Evolutionary conservation across 352 stramenopile species (phyloP).

Genomic region (Pythium pyrilobum): DNA sequence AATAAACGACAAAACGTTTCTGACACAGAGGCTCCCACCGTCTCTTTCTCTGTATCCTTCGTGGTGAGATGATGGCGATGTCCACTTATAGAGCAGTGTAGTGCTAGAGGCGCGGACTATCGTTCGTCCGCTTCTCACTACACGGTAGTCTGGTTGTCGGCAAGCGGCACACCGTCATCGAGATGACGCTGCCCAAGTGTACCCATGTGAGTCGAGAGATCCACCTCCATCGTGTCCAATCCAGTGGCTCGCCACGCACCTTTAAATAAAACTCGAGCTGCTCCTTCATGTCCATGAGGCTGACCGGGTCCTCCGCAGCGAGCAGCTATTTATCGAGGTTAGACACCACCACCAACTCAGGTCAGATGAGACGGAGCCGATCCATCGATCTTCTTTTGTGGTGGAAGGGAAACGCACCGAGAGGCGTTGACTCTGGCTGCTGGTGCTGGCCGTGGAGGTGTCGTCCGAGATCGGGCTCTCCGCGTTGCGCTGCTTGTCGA

Average conservation of each 20-base stretch:
- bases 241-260: conserved; percentile 39
- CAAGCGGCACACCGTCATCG: conserved; percentile 8
- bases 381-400: no score
- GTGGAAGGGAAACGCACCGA: conserved; percentile 37
- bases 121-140: no score
- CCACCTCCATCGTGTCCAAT: no score
- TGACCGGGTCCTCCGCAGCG: conserved; percentile 45
- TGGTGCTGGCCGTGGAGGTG: conserved; percentile 52
- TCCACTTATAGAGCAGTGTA: no score
- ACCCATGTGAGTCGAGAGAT: no score
- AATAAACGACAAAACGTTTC: not conserved
- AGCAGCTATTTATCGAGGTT: no score
- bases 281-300: conserved; percentile 66
- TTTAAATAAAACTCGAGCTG: conserved; percentile 87
- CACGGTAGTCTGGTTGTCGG: conserved; percentile 16
- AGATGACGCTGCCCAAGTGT: conserved; percentile 21
- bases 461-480: conserved; percentile 38
- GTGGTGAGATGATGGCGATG: no score
- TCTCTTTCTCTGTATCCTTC: not conserved
- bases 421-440: conserved; percentile 41
- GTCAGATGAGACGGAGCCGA: no score
- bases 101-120: not conserved
- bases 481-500: conserved; percentile 51
- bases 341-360: no score
- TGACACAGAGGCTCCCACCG: not conserved